Evolutionary conservation across 805 yeast species (phyloP).

Genomic region (Citeromyces matritensis): DNA sequence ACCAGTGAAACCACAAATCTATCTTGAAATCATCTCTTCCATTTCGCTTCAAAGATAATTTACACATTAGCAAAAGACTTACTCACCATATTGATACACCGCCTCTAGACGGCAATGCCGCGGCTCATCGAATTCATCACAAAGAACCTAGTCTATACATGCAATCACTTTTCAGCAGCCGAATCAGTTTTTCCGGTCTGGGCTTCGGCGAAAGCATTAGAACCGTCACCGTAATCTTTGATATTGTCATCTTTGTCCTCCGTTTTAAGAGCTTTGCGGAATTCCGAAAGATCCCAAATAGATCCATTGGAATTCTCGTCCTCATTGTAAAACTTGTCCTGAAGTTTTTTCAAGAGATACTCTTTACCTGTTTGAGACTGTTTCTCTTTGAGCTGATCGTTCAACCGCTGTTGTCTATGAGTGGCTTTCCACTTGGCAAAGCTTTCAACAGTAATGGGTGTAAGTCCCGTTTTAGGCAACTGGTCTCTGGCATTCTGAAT

Average conservation of each 20-base stretch:
- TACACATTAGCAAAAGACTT: neutral
- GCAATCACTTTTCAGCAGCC: neutral
- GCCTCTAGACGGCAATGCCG: no score
- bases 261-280: constrained; percentile 26
- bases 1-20: no score
- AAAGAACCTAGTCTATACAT: no score
- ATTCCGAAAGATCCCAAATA: constrained; percentile 41
- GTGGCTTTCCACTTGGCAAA: constrained; percentile 74
- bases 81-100: neutral
- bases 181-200: constrained; percentile 2
- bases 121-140: no score
- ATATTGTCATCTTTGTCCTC: constrained; percentile 34
- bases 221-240: constrained; percentile 67
- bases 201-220: constrained; percentile 18
- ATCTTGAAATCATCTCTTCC: no score
- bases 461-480: constrained; percentile 57
- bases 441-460: constrained; percentile 76
- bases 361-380: constrained; percentile 54
- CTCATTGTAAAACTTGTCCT: constrained; percentile 38
- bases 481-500: constrained; percentile 85
- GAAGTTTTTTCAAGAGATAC: constrained; percentile 43
- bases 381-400: constrained; percentile 22
- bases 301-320: constrained; percentile 32
- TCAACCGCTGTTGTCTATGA: constrained; percentile 42
- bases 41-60: no score